These are phyloP conservation scores for Blumeria hordei DNA, from an alignment of 2,329 filamentous ascomycete genomes.

Conservation along the genomic window DNA sequence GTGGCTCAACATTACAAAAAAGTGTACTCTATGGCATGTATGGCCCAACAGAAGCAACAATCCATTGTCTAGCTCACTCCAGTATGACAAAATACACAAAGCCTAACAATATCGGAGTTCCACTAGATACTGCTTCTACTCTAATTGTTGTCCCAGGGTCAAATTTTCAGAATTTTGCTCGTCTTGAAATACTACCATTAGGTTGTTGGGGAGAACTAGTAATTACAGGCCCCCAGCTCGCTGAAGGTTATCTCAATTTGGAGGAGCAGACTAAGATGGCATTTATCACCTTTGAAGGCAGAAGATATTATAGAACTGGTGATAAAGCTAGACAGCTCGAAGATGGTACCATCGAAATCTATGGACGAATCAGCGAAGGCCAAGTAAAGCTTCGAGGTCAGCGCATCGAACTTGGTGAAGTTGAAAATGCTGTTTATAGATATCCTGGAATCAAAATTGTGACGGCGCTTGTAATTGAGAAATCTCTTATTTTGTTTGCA, in stretches of 20 bases:
- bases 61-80: constrained; percentile 63
- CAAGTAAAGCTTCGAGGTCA: constrained; percentile 78
- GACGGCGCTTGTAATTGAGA: constrained; percentile 40
- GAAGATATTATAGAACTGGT: constrained; percentile 58
- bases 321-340: constrained; percentile 50
- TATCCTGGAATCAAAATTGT: constrained; percentile 37
- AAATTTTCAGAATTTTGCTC: constrained; percentile 5
- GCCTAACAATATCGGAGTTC: constrained; percentile 48
- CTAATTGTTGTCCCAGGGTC: constrained; percentile 11
- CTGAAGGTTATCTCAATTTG: constrained; percentile 60
- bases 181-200: constrained; percentile 10
- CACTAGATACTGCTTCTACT: constrained; percentile 45
- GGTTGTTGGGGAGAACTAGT: constrained; percentile 36
- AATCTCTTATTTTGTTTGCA: constrained; percentile 44
- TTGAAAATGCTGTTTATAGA: constrained; percentile 44
- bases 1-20: constrained; percentile 18
- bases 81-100: constrained; percentile 30
- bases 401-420: constrained; percentile 55
- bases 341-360: constrained; percentile 54
- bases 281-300: constrained; percentile 41
- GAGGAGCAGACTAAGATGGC: constrained; percentile 46
- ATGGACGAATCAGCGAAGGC: constrained; percentile 54
- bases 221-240: constrained; percentile 58
- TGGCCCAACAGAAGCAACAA: constrained; percentile 74
- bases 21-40: constrained; percentile 83